Percentiles rank a stretch among this genome's conserved stretches.
Evolutionary conservation across 306 rosid genomes (phyloP).

Genomic region (Corylus heterophylla): DNA sequence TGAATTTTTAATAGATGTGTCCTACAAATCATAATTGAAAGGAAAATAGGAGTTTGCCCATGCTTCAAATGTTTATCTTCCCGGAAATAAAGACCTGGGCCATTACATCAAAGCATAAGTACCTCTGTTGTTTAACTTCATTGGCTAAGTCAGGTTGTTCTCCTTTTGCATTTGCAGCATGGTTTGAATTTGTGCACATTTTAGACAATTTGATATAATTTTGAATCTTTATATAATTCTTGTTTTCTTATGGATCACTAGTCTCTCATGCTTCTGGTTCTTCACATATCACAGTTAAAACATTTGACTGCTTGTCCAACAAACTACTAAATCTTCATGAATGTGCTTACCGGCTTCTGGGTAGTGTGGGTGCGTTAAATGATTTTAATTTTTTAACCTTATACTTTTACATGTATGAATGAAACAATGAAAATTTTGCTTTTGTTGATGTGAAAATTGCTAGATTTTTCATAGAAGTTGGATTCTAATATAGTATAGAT

Average conservation of each 20-base stretch:
- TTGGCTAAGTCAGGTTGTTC: neutral
- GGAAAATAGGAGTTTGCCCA: neutral
- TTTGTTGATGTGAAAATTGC: neutral
- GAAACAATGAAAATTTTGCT: neutral
- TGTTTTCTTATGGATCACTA: neutral
- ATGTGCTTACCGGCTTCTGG: neutral
- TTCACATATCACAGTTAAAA: neutral
- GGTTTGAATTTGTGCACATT: neutral
- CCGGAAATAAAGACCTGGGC: neutral
- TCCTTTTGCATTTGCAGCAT: neutral
- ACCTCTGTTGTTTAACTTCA: neutral
- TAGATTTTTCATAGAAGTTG: neutral
- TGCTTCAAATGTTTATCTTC: neutral
- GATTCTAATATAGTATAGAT: neutral
- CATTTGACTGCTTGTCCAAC: neutral
- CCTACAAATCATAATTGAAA: neutral
- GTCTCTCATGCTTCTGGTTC: neutral
- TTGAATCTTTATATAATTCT: neutral
- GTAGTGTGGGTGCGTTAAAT: neutral
- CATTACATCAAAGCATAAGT: neutral
- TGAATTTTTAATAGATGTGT: neutral
- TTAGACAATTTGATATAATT: neutral
- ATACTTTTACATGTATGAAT: neutral
- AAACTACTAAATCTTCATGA: neutral
- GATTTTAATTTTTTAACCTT: neutral